These are phyloP conservation scores for Avena atlantica DNA, from an alignment of 176 grass and related monocot species.

Conservation along the genomic window DNA sequence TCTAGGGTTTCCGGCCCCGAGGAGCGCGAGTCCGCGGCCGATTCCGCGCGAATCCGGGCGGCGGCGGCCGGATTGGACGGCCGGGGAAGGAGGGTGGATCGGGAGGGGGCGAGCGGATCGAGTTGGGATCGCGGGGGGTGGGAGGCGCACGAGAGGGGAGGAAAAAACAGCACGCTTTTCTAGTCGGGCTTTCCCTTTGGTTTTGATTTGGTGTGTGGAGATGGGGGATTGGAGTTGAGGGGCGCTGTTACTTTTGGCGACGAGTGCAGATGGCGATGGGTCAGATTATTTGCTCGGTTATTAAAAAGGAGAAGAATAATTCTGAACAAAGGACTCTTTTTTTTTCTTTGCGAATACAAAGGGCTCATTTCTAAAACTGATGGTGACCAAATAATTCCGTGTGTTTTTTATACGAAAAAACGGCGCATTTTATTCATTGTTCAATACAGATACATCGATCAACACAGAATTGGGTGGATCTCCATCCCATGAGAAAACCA, in stretches of 20 bases:
- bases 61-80: conserved; percentile 22
- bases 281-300: conserved; percentile 23
- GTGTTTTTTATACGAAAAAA: too few species aligned
- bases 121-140: conserved; percentile 55
- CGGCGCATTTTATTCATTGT: too few species aligned
- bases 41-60: conserved; percentile 39
- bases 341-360: too few species aligned
- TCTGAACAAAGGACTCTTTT: background rate
- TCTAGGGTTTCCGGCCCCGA: conserved; percentile 55
- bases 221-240: background rate
- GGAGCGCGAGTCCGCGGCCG: conserved; percentile 33
- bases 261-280: background rate
- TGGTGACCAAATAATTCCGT: too few species aligned
- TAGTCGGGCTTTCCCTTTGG: conserved; percentile 27
- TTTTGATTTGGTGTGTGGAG: conserved; percentile 48
- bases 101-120: conserved; percentile 49
- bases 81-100: conserved; percentile 42
- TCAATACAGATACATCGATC: too few species aligned
- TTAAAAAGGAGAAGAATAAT: background rate
- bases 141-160: conserved; percentile 52
- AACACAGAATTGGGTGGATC: too few species aligned
- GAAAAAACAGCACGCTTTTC: conserved; percentile 61
- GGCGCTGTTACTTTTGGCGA: conserved; percentile 49
- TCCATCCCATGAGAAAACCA: too few species aligned
- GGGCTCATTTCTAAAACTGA: too few species aligned